Conservation (phyloP, 2,329 filamentous ascomycete species). For the Curvularia sp. region DNA sequence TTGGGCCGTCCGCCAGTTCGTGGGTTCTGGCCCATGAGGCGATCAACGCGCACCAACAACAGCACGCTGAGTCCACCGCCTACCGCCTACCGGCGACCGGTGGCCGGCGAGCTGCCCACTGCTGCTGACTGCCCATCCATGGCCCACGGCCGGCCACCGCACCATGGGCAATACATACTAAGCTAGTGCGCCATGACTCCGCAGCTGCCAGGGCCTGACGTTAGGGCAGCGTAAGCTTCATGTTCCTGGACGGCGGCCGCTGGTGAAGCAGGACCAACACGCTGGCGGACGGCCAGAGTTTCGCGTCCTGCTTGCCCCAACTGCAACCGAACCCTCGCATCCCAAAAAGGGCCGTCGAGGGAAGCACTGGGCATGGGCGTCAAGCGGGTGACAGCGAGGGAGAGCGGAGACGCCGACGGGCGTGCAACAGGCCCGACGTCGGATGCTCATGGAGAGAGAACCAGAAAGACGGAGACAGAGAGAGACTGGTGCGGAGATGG, state of each 20-base stretch:
- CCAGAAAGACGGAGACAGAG: slow-evolving; percentile 3
- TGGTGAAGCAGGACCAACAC: slow-evolving; percentile 33
- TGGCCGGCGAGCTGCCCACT: not conserved
- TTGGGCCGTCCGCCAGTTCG: slow-evolving; percentile 37
- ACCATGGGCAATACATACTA: slow-evolving; percentile 31
- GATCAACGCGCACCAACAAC: slow-evolving; percentile 39
- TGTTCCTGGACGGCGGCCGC: slow-evolving; percentile 43
- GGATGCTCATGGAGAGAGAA: slow-evolving; percentile 13
- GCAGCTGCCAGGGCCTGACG: slow-evolving; percentile 25
- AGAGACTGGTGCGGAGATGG: slow-evolving; percentile 31
- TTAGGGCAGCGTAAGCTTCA: slow-evolving; percentile 36
- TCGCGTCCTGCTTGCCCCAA: no score
- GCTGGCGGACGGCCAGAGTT: no score
- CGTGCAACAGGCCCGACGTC: slow-evolving; percentile 22
- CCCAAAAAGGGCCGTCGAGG: slow-evolving; percentile 27
- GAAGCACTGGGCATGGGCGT: slow-evolving; percentile 10
- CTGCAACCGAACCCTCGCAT: not conserved
- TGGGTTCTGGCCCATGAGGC: slow-evolving; percentile 49
- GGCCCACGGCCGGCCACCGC: slow-evolving; percentile 32
- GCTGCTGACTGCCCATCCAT: not conserved
- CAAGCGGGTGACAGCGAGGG: slow-evolving; percentile 6
- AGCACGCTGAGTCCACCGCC: not conserved
- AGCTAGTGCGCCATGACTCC: slow-evolving; percentile 33
- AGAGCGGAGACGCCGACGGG: slow-evolving; percentile 8
- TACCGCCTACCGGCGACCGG: not conserved